Percentiles rank a stretch among this genome's conserved stretches.
phyloP scores from a whole-genome alignment of 106 monocot genomes.

The Allium cepa region DNA sequence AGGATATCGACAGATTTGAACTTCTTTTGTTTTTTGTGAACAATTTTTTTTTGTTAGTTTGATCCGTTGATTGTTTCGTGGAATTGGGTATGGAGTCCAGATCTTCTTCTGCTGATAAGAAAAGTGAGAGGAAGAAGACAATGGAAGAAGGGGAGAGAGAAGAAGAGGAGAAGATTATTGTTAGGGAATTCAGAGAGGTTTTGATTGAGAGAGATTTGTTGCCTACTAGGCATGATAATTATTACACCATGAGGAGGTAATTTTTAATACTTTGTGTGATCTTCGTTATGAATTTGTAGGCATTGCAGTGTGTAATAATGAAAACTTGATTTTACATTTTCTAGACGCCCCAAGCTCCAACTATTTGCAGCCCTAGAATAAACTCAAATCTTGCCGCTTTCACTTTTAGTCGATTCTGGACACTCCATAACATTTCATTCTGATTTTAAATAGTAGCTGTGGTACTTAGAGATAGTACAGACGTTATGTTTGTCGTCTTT shows the following conservation, averaged over 20 bases:
- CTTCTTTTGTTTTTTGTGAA: neutral
- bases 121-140: neutral
- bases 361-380: no score
- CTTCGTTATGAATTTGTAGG: no score
- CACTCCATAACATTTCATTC: no score
- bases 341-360: no score
- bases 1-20: neutral
- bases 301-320: no score
- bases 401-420: no score
- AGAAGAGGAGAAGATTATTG: slow-evolving; percentile 34
- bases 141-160: neutral
- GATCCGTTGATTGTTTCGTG: neutral
- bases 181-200: slow-evolving; percentile 41
- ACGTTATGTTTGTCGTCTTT: no score
- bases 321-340: no score
- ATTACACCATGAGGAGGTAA: slow-evolving; percentile 48
- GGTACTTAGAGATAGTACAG: no score
- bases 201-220: slow-evolving; percentile 45
- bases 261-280: neutral
- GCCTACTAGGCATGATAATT: slow-evolving; percentile 59
- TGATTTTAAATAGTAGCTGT: no score
- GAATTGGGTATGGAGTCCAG: neutral
- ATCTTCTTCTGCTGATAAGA: neutral
- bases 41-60: neutral
- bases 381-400: no score